Percentiles rank a stretch among this genome's conserved stretches.
phyloP scores from a whole-genome alignment of 768 basidiomycete genomes.

The Suillus subluteus region DNA sequence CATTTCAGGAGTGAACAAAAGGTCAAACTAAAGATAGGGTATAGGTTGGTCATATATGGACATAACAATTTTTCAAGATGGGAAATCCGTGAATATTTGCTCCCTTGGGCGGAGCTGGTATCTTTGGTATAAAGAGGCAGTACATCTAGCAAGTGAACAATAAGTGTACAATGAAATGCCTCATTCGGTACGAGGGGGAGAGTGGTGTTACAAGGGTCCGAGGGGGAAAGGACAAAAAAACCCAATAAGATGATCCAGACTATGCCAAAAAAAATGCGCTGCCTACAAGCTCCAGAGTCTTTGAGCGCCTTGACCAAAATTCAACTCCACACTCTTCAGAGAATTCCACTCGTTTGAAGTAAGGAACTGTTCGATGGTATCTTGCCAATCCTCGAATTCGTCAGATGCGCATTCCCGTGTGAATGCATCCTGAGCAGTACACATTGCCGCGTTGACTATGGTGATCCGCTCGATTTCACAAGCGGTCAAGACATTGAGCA shows the following conservation, averaged over 20 bases:
- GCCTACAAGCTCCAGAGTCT: conserved; percentile 28
- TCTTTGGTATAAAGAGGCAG: conserved; percentile 1
- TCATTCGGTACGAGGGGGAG: background rate
- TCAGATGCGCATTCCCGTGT: conserved; percentile 34
- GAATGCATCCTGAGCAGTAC: conserved; percentile 25
- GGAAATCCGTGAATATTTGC: background rate
- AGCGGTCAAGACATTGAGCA: conserved; percentile 21
- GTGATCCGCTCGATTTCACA: conserved; percentile 27
- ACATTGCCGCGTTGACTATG: conserved; percentile 14
- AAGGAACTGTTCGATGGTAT: conserved; percentile 26
- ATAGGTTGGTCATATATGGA: background rate
- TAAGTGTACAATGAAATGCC: conserved; percentile 6
- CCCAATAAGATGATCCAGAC: background rate
- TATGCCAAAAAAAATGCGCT: background rate
- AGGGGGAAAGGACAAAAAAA: background rate
- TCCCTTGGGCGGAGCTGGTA: conserved; percentile 3
- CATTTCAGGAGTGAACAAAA: background rate
- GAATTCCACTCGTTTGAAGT: conserved; percentile 20
- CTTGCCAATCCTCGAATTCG: conserved; percentile 33
- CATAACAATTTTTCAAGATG: background rate
- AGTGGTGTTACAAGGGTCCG: background rate
- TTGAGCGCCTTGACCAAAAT: conserved; percentile 19
- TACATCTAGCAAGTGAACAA: conserved; percentile 6
- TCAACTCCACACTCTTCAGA: conserved; percentile 22
- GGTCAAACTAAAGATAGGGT: background rate